These are phyloP conservation scores for Theileria parva DNA, from an alignment of 169 alveolate genomes.

Conservation along the genomic window DNA sequence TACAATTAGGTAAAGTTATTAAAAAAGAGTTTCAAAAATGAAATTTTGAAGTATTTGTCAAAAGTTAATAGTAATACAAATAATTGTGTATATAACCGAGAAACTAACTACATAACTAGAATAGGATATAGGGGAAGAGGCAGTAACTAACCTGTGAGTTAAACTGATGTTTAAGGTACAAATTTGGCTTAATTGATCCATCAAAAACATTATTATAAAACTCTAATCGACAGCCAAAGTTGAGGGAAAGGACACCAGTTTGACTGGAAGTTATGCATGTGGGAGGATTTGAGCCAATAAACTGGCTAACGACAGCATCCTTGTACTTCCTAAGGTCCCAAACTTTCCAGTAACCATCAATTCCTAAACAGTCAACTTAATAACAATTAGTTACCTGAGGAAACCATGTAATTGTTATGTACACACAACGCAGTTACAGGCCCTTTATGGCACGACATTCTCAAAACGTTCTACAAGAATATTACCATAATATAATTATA, in stretches of 20 bases:
- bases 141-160: slow-evolving; percentile 33
- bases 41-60: too few relatives aligned
- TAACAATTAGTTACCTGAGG: slow-evolving; percentile 33
- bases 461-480: slow-evolving; percentile 45
- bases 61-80: too few relatives aligned
- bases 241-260: slow-evolving; percentile 53
- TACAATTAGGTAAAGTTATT: too few relatives aligned
- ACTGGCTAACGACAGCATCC: slow-evolving; percentile 31
- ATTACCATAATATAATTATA: not conserved
- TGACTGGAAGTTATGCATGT: slow-evolving; percentile 50
- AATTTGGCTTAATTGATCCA: slow-evolving; percentile 53
- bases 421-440: slow-evolving; percentile 68
- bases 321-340: slow-evolving; percentile 91
- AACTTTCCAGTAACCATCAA: slow-evolving; percentile 85
- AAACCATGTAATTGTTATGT: slow-evolving; percentile 68
- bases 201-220: slow-evolving; percentile 48
- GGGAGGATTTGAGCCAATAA: slow-evolving; percentile 54
- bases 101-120: not conserved
- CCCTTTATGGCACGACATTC: slow-evolving; percentile 67
- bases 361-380: slow-evolving; percentile 17
- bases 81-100: too few relatives aligned
- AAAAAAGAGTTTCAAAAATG: not conserved
- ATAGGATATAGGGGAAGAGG: not conserved
- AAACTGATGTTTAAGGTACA: slow-evolving; percentile 71
- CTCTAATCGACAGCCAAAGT: slow-evolving; percentile 63